Percentiles rank a stretch among this genome's conserved stretches.
Evolutionary conservation across 225 moss, liverwort and hornwort species (phyloP).

Genomic region (Physcomitrellopsis africana): DNA sequence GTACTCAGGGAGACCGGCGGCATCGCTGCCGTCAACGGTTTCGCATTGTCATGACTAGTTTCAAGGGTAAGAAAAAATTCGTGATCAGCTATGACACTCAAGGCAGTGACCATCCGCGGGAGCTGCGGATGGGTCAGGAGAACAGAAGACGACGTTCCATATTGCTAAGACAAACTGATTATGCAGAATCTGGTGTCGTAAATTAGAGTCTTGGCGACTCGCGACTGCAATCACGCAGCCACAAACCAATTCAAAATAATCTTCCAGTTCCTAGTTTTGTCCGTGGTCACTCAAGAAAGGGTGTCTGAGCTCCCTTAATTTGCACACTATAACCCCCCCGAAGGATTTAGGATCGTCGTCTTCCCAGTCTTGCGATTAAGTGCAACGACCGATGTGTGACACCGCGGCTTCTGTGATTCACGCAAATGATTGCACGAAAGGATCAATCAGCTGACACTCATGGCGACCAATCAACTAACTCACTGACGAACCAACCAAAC

Average conservation of each 20-base stretch:
- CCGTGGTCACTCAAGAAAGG: conserved; percentile 25
- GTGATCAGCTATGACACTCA: conserved; percentile 16
- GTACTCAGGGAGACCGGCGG: background rate
- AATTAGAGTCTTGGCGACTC: conserved; percentile 24
- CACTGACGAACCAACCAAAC: conserved; percentile 9
- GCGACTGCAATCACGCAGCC: conserved; percentile 35
- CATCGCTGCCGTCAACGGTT: conserved; percentile 29
- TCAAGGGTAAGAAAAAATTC: conserved; percentile 3
- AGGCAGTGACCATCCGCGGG: conserved; percentile 15
- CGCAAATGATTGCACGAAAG: conserved; percentile 2
- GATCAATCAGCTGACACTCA: conserved; percentile 23
- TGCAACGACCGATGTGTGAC: conserved; percentile 35
- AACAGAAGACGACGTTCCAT: conserved; percentile 7
- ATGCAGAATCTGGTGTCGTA: conserved; percentile 2
- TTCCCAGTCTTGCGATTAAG: conserved; percentile 5
- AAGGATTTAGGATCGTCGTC: background rate
- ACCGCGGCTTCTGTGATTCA: conserved; percentile 10
- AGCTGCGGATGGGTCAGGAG: conserved; percentile 26
- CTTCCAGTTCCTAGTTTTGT: conserved; percentile 30
- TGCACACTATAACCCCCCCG: conserved; percentile 2
- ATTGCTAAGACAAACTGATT: conserved; percentile 30
- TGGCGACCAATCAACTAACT: conserved; percentile 35
- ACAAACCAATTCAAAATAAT: conserved; percentile 26
- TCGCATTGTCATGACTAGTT: background rate
- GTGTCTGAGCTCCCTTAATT: background rate